Base-by-base conservation (phyloP, 116 monocot species). In the Iris pallida region DNA sequence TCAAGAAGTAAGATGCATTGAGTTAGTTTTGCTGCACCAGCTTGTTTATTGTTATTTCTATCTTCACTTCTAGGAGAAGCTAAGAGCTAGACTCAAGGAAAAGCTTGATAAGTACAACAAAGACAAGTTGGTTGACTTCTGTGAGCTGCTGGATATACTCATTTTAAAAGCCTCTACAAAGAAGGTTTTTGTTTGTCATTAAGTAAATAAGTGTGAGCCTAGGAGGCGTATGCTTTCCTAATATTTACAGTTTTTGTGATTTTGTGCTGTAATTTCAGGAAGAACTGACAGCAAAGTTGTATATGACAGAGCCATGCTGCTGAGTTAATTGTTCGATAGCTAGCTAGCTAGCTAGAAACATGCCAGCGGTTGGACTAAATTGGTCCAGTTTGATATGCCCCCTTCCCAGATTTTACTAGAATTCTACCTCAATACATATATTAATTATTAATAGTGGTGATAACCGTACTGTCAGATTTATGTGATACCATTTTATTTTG, bases 81-180 rank as follows among this genome's bases (percentile, higher is more conserved):
- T 90, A 13, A 90, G 57, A 64, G 57, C 69, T 61, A 98, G 72
- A 57, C 45, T 88, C 0, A 90, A 83, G 67, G 97, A 98, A 74
- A 98, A 88, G 65, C 80, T 98, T 68, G 90, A 90, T 46, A 98
- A 86, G 72, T 81, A 56, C 74, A 83, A 76, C 66, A 98, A 92
- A 80, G 89, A 90, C 6, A 82, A 61, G 66, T 69, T 98, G 63
- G 43, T 92, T 52, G 93, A 90, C 71, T 88, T 90, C 57, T 98
- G 93, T 86, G 85, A 90, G 17, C 47, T 98, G 13, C 83, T 98
- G 64, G 88, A 92, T 79, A 71, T 98, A 18, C 71, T 81, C 42
- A 57, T 76, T 47, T 53, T 76, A 43, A 87, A 56, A 75, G 45
- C 73, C 7, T 73, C 75, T 16, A 79, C 79, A 12, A 98, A 87